A percentile compares a stretch with the other conserved stretches of the same genome.
Conservation (phyloP, 2,329 filamentous ascomycete genomes). For the Aspergillus versicolor region DNA sequence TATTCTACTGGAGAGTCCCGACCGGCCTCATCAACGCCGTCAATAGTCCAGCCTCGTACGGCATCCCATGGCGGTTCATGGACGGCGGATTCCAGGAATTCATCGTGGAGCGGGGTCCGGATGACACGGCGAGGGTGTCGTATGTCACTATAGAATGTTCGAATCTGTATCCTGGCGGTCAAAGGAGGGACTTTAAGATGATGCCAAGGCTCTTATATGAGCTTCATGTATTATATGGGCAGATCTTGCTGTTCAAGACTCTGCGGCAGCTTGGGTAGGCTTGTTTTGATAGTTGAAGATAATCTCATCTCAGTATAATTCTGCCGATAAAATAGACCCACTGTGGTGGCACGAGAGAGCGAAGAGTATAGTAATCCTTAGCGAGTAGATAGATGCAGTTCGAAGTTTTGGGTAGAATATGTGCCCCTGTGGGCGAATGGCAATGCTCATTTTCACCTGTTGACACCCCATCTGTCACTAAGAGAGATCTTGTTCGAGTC, state of each 20-base stretch:
- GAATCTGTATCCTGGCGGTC: constrained; percentile 4
- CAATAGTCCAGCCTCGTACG: constrained; percentile 6
- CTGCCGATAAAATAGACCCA: too few relatives aligned
- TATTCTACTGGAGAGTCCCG: not conserved
- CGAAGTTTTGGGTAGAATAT: too few relatives aligned
- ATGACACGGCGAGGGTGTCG: constrained; percentile 8
- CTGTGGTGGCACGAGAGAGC: too few relatives aligned
- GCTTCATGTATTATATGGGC: constrained; percentile 14
- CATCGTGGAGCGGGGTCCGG: constrained; percentile 9
- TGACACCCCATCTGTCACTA: too few relatives aligned
- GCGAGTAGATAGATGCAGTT: too few relatives aligned
- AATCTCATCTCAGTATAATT: too few relatives aligned
- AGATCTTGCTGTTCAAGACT: not conserved
- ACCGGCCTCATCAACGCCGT: not conserved
- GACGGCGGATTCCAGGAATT: constrained; percentile 15
- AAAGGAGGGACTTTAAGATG: constrained; percentile 10
- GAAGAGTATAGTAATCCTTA: too few relatives aligned
- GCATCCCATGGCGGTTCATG: constrained; percentile 14
- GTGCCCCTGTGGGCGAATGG: too few relatives aligned
- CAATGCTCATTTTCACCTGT: too few relatives aligned
- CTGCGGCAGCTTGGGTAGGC: not conserved
- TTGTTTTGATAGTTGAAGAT: too few relatives aligned
- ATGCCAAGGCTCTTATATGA: constrained; percentile 11
- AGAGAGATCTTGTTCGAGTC: too few relatives aligned
- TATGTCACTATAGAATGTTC: constrained; percentile 10